Evolutionary conservation across 306 rosid species (phyloP), one percentile per base, ranked within the genome.

Genomic region (Crataegus laevigata): DNA sequence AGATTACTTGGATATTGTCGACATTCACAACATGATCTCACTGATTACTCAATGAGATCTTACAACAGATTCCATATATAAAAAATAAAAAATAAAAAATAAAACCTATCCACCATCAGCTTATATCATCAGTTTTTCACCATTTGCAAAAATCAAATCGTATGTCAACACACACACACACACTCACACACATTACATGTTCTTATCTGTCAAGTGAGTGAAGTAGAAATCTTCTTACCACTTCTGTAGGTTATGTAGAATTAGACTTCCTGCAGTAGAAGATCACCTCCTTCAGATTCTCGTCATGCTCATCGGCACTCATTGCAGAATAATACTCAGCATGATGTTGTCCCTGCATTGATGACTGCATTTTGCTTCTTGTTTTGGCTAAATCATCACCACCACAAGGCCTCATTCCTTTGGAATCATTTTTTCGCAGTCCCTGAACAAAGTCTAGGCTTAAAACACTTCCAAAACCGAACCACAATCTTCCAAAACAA

Each of bases 221-320:
- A 69, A 25, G 11, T 22, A 25, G 3, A 28, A 47, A 47, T 22
- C 18, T 45, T 69, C 67, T 62, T 52, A 30, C 43, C 57, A 59
- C 2, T 30, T 52, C 17, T 30, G 34, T 55, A n/a, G 61, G n/a
- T 1, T 21, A 28, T n/a, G 61, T 55, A 55, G 61, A 55, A 55
- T 11, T 21, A 45, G 78, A 40, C 32, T 51, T 18, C 62, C 67
- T 79, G 78, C 83, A 79, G 69, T 79, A 67, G 42, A 58, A 26
- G 24, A 79, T 71, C 30, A 45, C 75, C 5, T 58, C 83, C 25
- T 58, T 74, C 4, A 79, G 40, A 67, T 54, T 42, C 64, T 79
- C 75, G 3, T 55, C 63, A 1, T 68, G 78, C 47, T 72, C 78
- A 9, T 58, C 43, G 2, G 47, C 29, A 61, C 30, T 65, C 77